These are phyloP conservation scores for Echites panduratus DNA, from an alignment of 257 asterid species.

Conservation along the genomic window DNA sequence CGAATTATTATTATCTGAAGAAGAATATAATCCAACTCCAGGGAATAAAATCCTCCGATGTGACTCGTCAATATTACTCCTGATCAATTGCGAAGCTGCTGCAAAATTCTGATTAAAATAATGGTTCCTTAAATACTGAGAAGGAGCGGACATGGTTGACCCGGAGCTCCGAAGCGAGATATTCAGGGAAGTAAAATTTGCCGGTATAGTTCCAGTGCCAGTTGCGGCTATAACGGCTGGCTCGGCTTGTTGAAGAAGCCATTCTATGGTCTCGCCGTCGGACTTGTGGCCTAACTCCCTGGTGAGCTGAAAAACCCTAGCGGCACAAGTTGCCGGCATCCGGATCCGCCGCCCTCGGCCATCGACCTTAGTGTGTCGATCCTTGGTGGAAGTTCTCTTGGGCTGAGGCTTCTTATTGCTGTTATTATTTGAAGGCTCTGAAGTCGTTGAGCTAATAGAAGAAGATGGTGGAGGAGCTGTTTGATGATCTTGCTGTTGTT, in stretches of 20 bases:
- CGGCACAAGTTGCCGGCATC: slow-evolving; percentile 80
- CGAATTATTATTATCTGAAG: slow-evolving; percentile 21
- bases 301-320: slow-evolving; percentile 79
- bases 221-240: slow-evolving; percentile 89
- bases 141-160: slow-evolving; percentile 52
- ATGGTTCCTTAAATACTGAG: slow-evolving; percentile 21
- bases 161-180: slow-evolving; percentile 60
- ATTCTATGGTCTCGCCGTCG: slow-evolving; percentile 52
- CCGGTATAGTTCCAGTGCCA: slow-evolving; percentile 87
- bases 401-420: slow-evolving; percentile 36
- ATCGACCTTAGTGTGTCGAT: slow-evolving; percentile 58
- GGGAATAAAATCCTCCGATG: slow-evolving; percentile 20
- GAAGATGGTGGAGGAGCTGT: slow-evolving; percentile 1
- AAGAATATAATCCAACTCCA: slow-evolving; percentile 23
- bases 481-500: too few relatives aligned
- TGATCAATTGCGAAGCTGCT: slow-evolving; percentile 20
- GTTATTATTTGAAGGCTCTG: not conserved
- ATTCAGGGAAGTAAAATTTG: slow-evolving; percentile 62
- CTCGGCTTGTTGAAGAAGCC: slow-evolving; percentile 86
- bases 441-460: not conserved
- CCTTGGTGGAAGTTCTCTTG: slow-evolving; percentile 49
- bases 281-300: slow-evolving; percentile 50
- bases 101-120: slow-evolving; percentile 23
- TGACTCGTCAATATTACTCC: not conserved
- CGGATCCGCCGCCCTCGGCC: slow-evolving; percentile 70